Evolutionary conservation across 257 asterid species (phyloP), one percentile per base, ranked within the genome.

Genomic region (Coffea eugenioides): DNA sequence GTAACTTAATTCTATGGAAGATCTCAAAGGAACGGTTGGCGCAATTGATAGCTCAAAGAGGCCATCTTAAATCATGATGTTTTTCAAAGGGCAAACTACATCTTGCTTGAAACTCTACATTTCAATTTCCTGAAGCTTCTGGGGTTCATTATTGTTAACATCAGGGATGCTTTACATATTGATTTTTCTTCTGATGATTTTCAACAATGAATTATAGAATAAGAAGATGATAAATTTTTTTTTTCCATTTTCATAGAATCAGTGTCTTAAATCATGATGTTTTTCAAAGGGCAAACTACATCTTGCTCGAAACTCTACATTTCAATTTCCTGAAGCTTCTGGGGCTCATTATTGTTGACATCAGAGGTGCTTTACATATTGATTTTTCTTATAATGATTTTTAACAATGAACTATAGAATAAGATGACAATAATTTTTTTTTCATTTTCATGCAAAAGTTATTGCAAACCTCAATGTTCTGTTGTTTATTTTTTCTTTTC

Each of bases 71-170:
- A 72, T 27, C 6, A 15, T 27, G 16, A 73, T 12, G 21, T 51
- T 51, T 45, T 51, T 73, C 5, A 3, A 49, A 18, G 46, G 61
- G 51, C 68, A 74, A 36, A 23, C 2, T 74, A 5, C 21, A 20
- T 20, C 9, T 34, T 20, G 45, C 13, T 56, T n/a, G 34, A 74
- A 56, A 56, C 52, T 20, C 78, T 36, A 57, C 34, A 75, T 61
- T n/a, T 23, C 79, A 61, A 45, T 62, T 68, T 36, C 27, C 73
- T 43, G 45, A 59, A 75, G 43, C 71, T 75, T 75, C 59, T 39
- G 56, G 62, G 21, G 13, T 39, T 75, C 18, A 15, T 4, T 54
- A 18, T 56, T 74, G 54, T 16, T 39, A 73, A 9, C 6, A 74
- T 56, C 21, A 0, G 34, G 1, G 34, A 31, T 31, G 34, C 34